Percentiles rank a stretch among this genome's conserved stretches.
These are phyloP conservation scores for Penicillium glabrum DNA, from an alignment of 2,329 filamentous ascomycete genomes.

Conservation along the genomic window DNA sequence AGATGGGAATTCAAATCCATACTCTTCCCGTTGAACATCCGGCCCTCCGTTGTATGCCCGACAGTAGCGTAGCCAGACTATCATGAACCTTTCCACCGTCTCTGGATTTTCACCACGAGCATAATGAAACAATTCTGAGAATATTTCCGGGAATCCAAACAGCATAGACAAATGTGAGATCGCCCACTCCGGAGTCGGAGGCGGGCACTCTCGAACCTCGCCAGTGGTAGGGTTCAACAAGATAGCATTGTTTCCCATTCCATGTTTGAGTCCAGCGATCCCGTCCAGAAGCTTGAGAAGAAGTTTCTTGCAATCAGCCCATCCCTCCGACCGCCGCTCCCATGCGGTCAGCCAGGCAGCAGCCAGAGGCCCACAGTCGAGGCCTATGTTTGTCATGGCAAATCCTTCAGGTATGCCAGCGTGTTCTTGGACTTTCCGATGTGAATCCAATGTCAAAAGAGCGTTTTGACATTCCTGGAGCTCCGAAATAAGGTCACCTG, in stretches of 20 bases:
- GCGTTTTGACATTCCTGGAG: constrained; percentile 15
- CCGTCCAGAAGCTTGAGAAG: constrained; percentile 11
- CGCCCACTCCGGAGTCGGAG: constrained; percentile 13
- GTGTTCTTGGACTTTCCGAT: constrained; percentile 16
- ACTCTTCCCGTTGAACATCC: constrained; percentile 8
- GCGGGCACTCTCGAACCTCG: constrained; percentile 11
- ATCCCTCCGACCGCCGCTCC: constrained; percentile 13
- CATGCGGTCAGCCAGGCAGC: constrained; percentile 14
- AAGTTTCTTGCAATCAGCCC: constrained; percentile 8
- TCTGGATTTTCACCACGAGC: background rate
- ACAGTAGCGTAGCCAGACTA: constrained; percentile 13
- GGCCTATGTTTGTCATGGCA: constrained; percentile 18
- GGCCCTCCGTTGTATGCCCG: constrained; percentile 15
- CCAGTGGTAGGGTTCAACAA: constrained; percentile 10
- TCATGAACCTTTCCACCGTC: constrained; percentile 4
- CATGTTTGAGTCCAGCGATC: constrained; percentile 9
- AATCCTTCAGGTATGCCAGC: constrained; percentile 13
- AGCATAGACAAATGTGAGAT: constrained; percentile 19
- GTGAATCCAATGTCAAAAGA: constrained; percentile 13
- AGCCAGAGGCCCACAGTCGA: constrained; percentile 12
- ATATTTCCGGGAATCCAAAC: constrained; percentile 14
- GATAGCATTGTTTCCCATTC: constrained; percentile 15
- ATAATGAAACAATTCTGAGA: constrained; percentile 11
- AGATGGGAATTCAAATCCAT: constrained; percentile 13
- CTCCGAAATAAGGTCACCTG: constrained; percentile 16